Base-by-base conservation (phyloP, 2,329 filamentous ascomycete species). In the Bimuria novae-zelandiae region DNA sequence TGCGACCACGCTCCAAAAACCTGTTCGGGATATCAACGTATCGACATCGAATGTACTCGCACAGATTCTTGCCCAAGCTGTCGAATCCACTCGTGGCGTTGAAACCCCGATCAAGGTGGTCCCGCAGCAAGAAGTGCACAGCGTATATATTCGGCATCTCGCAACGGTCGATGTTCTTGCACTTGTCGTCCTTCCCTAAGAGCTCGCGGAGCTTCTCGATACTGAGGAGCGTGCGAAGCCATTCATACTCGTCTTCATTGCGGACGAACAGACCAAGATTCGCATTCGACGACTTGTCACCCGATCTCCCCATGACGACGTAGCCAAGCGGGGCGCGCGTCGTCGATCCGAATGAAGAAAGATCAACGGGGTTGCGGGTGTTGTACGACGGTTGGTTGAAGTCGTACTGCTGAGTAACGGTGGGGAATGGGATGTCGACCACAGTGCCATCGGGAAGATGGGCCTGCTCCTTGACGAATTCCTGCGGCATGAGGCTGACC, bases 171-270 rank as follows among this genome's bases (percentile, higher is more conserved):
- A 33, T 78, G 11, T 52, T 52, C 40, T 58, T 54, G 14, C 62
- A 71, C 7, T 73, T 60, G 72, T 76, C 80, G 52, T 82, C 79
- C 8, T 76, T 68, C 0, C 71, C 78, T 1, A 81, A 72, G 41
- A 78, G 58, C 7, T 72, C 58, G n/a, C 69, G 65, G 49, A 81
- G 58, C 12, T 65, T 70, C 3, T 62, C 54, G 7, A 68, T 62
- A 0, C 72, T 79, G 59, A 82, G 64, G 4, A 79, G 73, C 2
- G 64, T 61, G 17, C 69, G 71, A 8, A 78, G 63, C 76, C 75
- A 78, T 1, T 74, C 61, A 56, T 71, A 81, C 58, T 80, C 77
- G 25, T 78, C 74, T 0, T 61, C 59, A 30, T 67, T 58, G 1
- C 72, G 69, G 3, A 76, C 74, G 47, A 73, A 77, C 11, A 78